Base-by-base conservation (phyloP, 148 eudicot species). In the Rhododendron ferrugineum region DNA sequence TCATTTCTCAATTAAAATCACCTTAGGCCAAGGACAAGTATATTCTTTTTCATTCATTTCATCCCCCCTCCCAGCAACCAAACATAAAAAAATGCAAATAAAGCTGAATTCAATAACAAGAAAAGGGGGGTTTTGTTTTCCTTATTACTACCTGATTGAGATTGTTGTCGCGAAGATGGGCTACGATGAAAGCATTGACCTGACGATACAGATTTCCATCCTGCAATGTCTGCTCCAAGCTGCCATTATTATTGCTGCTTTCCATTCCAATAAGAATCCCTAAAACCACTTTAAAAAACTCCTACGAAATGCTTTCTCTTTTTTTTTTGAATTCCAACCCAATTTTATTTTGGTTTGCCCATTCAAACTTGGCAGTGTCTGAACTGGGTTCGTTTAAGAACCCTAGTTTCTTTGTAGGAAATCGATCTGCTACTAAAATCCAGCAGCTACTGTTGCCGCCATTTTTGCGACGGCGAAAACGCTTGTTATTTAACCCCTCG, bases 161-260 rank as follows among this genome's bases (percentile, higher is more conserved):
- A 91, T 94, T 93, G 82, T 91, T 92, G 85, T 93, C 93, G 56
- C 98, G 94, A 66, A 95, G 95, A 90, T 95, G 96, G 66, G 98
- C 94, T 56, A 94, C 95, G 62, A 95, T 90, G 7, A 94, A 86
- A 47, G 92, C 85, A 91, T 93, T 92, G 50, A 93, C 92, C 85
- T 92, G 89, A 56, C 98, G 93, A 81, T 80, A 90, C 42, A 95
- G 92, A 88, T 92, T 93, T 66, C 95, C 97, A 49, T 94, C 98
- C 56, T 88, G 94, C 85, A 95, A 84, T 46, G 89, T 88, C 87
- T 93, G 94, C 92, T 94, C 95, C 82, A 93, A 89, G 64, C 75
- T 72, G 81, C 86, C 66, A 83, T 82, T 76, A 74, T 30, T 30
- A 82, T 87, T 92, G 77, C 86, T 86, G 44, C 86, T 92, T 82